Conservation (phyloP, 345 rosid species). For the Isatis tinctoria region DNA sequence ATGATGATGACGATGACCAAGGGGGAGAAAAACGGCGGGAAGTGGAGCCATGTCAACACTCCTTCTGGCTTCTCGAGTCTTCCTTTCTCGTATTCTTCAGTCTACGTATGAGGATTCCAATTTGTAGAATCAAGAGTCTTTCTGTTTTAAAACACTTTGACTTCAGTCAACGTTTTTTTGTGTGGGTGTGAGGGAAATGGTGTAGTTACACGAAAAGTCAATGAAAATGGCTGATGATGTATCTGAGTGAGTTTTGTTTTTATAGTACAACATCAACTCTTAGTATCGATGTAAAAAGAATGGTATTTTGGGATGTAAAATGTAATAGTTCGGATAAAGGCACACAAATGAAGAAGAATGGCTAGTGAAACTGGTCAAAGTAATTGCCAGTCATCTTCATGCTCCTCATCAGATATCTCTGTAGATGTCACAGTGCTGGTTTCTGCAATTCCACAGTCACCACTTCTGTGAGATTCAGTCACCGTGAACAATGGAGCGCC, state of each 20-base stretch:
- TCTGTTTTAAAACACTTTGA: background rate
- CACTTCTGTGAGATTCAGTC: conserved; percentile 26
- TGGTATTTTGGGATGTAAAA: conserved; percentile 3
- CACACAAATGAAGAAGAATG: background rate
- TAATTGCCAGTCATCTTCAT: conserved; percentile 67
- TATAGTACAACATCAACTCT: conserved; percentile 10
- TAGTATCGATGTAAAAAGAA: conserved; percentile 12
- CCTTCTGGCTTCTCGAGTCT: conserved; percentile 31
- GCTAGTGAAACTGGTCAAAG: conserved; percentile 26
- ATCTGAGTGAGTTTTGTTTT: background rate
- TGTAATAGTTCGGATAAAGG: background rate
- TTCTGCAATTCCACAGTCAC: conserved; percentile 30
- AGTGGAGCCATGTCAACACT: conserved; percentile 25
- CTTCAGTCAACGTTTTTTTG: background rate
- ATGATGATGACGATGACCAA: conserved; percentile 5
- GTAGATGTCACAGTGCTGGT: conserved; percentile 5
- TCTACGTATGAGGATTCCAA: background rate
- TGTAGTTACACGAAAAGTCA: background rate
- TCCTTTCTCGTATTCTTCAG: conserved; percentile 29
- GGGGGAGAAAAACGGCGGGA: conserved; percentile 21
- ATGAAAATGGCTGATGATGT: background rate
- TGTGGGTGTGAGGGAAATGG: background rate
- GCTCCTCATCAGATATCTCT: conserved; percentile 25
- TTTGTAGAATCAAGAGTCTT: background rate
- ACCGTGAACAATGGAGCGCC: conserved; percentile 87